Evolutionary conservation across 2,329 filamentous ascomycete species (phyloP).

Genomic region (Chalaropsis thielavioides): DNA sequence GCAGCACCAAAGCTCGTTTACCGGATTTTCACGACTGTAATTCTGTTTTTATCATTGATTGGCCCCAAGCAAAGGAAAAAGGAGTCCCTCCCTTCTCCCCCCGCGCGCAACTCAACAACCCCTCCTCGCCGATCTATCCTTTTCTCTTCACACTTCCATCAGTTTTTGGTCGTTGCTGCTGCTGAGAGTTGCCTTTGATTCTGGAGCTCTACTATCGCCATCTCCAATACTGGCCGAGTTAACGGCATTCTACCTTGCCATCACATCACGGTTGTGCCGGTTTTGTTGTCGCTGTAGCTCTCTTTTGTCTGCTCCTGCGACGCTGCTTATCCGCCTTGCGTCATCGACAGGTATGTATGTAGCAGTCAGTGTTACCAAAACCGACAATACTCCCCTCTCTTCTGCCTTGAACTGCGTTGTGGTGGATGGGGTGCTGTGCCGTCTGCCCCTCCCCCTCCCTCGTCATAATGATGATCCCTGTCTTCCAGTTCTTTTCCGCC

Average conservation of each 20-base stretch:
- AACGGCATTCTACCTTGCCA: not conserved
- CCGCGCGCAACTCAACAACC: too few species aligned
- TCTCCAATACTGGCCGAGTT: not conserved
- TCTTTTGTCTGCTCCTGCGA: not conserved
- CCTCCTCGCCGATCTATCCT: too few species aligned
- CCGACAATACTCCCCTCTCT: not conserved
- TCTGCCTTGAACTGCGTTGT: not conserved
- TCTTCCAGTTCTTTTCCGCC: too few species aligned
- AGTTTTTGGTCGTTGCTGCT: too few species aligned
- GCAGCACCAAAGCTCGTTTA: too few species aligned
- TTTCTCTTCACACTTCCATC: too few species aligned
- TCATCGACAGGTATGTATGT: not conserved
- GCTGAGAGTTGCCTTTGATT: too few species aligned
- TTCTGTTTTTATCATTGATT: too few species aligned
- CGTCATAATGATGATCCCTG: not conserved
- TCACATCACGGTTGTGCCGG: not conserved
- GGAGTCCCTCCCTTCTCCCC: too few species aligned
- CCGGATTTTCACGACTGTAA: too few species aligned
- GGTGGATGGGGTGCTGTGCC: not conserved
- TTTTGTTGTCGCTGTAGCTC: not conserved
- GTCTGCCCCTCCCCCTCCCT: not conserved
- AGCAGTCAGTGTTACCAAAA: not conserved
- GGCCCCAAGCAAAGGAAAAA: too few species aligned
- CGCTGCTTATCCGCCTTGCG: not conserved
- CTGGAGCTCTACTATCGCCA: too few species aligned